A percentile compares a stretch with the other conserved stretches of the same genome.
These are phyloP conservation scores for Russula brevipes DNA, from an alignment of 768 basidiomycete genomes.

Conservation along the genomic window DNA sequence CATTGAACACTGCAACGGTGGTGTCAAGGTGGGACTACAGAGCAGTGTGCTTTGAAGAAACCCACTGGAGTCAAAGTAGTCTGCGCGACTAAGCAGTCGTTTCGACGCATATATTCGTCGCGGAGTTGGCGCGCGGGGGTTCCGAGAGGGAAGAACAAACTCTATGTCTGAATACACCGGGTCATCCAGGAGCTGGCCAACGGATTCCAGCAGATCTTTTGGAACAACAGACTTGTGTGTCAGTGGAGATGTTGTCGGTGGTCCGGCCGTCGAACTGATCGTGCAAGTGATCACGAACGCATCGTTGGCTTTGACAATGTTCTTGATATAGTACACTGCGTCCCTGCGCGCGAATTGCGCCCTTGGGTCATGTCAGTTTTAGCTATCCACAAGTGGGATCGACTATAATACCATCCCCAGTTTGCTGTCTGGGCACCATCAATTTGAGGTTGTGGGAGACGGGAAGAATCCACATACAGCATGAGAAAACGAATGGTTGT, in stretches of 20 bases:
- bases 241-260: conserved; percentile 43
- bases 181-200: conserved; percentile 75
- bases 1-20: conserved; percentile 55
- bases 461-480: conserved; percentile 39
- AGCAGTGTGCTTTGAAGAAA: neutral
- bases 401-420: conserved; percentile 68
- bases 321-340: conserved; percentile 55
- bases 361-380: conserved; percentile 36
- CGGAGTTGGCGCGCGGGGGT: conserved; percentile 35
- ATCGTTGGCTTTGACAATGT: conserved; percentile 50
- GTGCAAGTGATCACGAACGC: conserved; percentile 73
- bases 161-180: conserved; percentile 82
- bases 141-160: conserved; percentile 59
- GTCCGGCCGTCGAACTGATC: conserved; percentile 61
- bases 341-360: conserved; percentile 78
- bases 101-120: conserved; percentile 62
- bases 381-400: neutral
- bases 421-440: conserved; percentile 57
- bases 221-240: conserved; percentile 55
- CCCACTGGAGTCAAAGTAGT: conserved; percentile 70
- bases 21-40: neutral
- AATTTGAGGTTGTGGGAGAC: neutral
- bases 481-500: conserved; percentile 76
- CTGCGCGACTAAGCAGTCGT: conserved; percentile 60
- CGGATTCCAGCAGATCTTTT: conserved; percentile 56